These are phyloP conservation scores for Alternaria gansuensis DNA, from an alignment of 2,329 filamentous ascomycete species.

Conservation along the genomic window DNA sequence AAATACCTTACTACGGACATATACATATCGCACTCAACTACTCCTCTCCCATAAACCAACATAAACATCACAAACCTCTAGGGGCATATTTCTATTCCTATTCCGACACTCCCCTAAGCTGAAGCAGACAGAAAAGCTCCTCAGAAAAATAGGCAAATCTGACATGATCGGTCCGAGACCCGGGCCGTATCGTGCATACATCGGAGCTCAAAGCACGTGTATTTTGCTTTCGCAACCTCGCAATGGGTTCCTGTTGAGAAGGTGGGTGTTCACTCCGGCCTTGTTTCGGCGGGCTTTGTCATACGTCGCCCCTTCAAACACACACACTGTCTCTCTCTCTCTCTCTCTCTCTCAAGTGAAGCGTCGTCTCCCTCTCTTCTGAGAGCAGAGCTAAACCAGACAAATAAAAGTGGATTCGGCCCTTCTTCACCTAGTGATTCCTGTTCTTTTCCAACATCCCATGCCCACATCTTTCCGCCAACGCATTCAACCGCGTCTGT, in stretches of 20 bases:
- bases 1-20: background rate
- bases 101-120: background rate
- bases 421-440: conserved; percentile 4
- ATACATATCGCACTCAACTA: background rate
- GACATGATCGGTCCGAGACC: conserved; percentile 8
- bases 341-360: background rate
- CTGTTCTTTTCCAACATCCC: conserved; percentile 7
- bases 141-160: conserved; percentile 1
- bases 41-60: background rate
- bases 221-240: conserved; percentile 2
- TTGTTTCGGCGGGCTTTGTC: conserved; percentile 4
- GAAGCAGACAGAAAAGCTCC: background rate
- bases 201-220: conserved; percentile 2
- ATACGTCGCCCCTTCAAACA: background rate
- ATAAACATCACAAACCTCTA: background rate
- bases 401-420: conserved; percentile 5
- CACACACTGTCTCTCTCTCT: background rate
- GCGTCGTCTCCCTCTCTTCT: background rate
- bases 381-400: background rate
- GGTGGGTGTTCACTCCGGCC: conserved; percentile 8
- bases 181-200: conserved; percentile 9
- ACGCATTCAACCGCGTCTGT: background rate
- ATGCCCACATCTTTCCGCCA: conserved; percentile 1
- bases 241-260: conserved; percentile 7
- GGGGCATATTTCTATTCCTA: conserved; percentile 1